Evolutionary conservation across 2,329 filamentous ascomycete genomes (phyloP), one percentile per base, ranked within the genome.

Genomic region (Ascochyta rabiei): DNA sequence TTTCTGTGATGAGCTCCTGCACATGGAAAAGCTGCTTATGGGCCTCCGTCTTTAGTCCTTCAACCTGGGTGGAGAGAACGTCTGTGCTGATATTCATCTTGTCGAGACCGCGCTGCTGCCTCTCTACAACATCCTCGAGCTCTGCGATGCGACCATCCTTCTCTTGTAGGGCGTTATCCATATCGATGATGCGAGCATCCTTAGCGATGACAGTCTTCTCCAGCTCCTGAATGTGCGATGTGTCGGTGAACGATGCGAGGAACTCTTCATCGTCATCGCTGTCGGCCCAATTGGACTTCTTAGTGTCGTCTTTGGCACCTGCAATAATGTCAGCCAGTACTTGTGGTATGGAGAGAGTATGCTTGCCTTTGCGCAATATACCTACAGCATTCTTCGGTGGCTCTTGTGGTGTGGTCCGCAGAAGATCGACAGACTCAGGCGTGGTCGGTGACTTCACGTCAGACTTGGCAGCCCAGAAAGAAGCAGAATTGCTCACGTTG

Each of bases 181-280:
- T 24, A 6, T 52, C 42, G 15, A 34, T 26, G 19, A 60, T 60
- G 2, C 51, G 58, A 1, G 37, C 35, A 13, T 38, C 48, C 31
- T 64, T 64, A 2, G 48, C 52, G 6, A 24, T 15, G 1, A 62
- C 9, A 1, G 39, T 35, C 0, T 37, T 51, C n/a, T 67, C 61
- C 5, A 66, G 60, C 24, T 62, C 48, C 4, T 48, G 44, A 30
- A 63, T 39, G 8, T 41, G 26, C 0, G 43, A 30, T 13, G 28
- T 28, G 10, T 30, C 15, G 31, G 42, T 53, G 16, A 59, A 51
- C 5, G 56, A 34, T 43, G 48, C 42, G 13, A 53, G 9, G 34
- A 63, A 60, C 1, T 54, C 53, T 4, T 61, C 57, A 16, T 67
- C 66, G 0, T 63, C 59, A n/a, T 66, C 64, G 30, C 57, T 60